Conservation (phyloP, 2,329 filamentous ascomycete genomes). For the Pseudopyricularia javanii region DNA sequence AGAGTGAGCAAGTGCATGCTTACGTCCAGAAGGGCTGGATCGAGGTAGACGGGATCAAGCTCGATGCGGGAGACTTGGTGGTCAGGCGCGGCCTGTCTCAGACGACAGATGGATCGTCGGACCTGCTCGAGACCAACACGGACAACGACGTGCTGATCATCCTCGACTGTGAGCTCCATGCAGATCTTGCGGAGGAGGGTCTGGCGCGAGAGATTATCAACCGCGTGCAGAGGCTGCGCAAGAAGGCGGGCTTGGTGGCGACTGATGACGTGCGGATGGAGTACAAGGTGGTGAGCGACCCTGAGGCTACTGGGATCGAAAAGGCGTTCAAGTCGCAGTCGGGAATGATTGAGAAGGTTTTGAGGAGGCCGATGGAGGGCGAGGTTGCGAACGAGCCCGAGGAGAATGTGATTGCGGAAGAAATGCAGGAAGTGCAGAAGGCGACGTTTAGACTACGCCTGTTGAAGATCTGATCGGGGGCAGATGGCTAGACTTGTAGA, state of each 20-base stretch:
- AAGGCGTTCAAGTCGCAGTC: conserved; percentile 58
- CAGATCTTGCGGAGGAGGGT: conserved; percentile 79
- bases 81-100: conserved; percentile 71
- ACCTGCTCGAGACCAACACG: conserved; percentile 73
- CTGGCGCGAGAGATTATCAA: conserved; percentile 87
- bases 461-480: conserved; percentile 50
- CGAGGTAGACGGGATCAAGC: conserved; percentile 70
- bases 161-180: conserved; percentile 62
- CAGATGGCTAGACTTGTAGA: neutral
- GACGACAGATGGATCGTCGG: conserved; percentile 43
- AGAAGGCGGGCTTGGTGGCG: conserved; percentile 81
- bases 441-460: conserved; percentile 42
- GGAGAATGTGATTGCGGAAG: conserved; percentile 2
- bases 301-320: conserved; percentile 61
- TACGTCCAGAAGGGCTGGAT: conserved; percentile 67
- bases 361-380: conserved; percentile 63
- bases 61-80: conserved; percentile 71
- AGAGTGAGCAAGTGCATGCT: conserved; percentile 66
- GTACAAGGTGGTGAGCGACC: conserved; percentile 70
- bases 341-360: conserved; percentile 59
- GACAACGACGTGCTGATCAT: conserved; percentile 84
- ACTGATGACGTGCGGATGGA: conserved; percentile 96
- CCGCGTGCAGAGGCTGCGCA: conserved; percentile 81
- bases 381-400: conserved; percentile 1
- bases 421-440: conserved; percentile 6